phyloP scores from a whole-genome alignment of 2,329 filamentous ascomycete species.

The Sarocladium kiliense region DNA sequence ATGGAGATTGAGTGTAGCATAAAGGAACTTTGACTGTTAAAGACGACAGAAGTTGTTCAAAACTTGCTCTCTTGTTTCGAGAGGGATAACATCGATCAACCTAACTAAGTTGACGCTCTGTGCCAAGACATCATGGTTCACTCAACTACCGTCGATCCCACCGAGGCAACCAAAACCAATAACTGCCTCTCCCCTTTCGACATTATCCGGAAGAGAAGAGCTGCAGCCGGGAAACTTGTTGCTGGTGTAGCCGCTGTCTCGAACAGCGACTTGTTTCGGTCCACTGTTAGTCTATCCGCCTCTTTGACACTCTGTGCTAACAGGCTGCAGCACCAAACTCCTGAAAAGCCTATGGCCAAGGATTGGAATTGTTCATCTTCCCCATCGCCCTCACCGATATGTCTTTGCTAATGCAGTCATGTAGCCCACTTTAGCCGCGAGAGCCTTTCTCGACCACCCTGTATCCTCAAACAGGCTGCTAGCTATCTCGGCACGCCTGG shows the following conservation, averaged over 20 bases:
- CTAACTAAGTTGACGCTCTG: too few relatives aligned
- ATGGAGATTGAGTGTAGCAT: too few relatives aligned
- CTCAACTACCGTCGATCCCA: too few relatives aligned
- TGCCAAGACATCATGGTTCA: too few relatives aligned
- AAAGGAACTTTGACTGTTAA: too few relatives aligned
- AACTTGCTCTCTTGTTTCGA: too few relatives aligned
- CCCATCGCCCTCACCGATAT: too few relatives aligned
- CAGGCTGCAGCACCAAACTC: conserved; percentile 21
- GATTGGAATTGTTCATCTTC: conserved; percentile 83
- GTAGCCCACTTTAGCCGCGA: conserved; percentile 58
- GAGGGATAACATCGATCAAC: too few relatives aligned
- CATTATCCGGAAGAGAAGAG: too few relatives aligned
- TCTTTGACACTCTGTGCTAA: background rate
- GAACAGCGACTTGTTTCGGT: conserved; percentile 80
- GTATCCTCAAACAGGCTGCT: conserved; percentile 76
- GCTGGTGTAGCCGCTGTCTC: conserved; percentile 72
- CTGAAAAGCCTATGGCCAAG: conserved; percentile 68
- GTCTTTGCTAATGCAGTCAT: background rate
- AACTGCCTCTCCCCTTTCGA: too few relatives aligned
- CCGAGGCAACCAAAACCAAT: too few relatives aligned
- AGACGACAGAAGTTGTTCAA: too few relatives aligned
- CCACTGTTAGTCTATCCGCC: conserved; percentile 44
- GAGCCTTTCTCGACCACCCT: conserved; percentile 54
- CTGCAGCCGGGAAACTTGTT: conserved; percentile 65
- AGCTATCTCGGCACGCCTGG: conserved; percentile 73